Conservation (phyloP, 495 filamentous ascomycete species). For the Astrocystis sublimbata region DNA sequence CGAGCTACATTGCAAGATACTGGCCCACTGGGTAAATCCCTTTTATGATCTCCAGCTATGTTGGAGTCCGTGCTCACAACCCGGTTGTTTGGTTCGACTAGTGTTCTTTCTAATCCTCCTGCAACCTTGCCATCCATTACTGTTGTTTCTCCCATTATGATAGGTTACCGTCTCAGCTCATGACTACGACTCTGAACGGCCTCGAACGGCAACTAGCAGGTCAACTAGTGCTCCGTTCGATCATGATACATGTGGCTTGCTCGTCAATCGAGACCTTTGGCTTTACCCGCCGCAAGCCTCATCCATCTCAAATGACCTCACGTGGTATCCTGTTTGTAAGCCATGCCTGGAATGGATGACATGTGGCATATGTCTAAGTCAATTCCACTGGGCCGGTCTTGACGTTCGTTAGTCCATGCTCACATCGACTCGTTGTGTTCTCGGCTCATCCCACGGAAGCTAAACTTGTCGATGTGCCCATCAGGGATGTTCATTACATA, state of each 20-base stretch:
- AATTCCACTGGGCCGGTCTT: constrained; percentile 5
- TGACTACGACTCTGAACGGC: too few species aligned
- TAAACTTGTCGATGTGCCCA: constrained; percentile 5
- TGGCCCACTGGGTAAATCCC: too few species aligned
- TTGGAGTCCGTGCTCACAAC: constrained; percentile 2
- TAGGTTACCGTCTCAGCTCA: too few species aligned
- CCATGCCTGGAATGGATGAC: too few species aligned
- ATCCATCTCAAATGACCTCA: too few species aligned
- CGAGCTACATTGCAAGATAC: too few species aligned
- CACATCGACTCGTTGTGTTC: background rate
- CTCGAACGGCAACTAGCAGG: too few species aligned
- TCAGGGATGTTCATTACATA: background rate
- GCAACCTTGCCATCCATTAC: background rate
- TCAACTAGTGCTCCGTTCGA: background rate
- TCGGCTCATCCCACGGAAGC: constrained; percentile 3
- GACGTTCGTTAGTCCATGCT: constrained; percentile 7
- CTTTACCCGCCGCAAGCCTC: too few species aligned
- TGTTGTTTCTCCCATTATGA: background rate
- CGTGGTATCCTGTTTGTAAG: too few species aligned
- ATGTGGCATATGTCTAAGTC: background rate
- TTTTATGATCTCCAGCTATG: background rate
- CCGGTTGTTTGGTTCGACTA: constrained; percentile 3
- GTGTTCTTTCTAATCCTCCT: background rate
- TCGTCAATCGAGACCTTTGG: too few species aligned
- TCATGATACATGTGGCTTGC: too few species aligned